Base-by-base conservation (phyloP, 257 asterid species). In the Petunia secreta region DNA sequence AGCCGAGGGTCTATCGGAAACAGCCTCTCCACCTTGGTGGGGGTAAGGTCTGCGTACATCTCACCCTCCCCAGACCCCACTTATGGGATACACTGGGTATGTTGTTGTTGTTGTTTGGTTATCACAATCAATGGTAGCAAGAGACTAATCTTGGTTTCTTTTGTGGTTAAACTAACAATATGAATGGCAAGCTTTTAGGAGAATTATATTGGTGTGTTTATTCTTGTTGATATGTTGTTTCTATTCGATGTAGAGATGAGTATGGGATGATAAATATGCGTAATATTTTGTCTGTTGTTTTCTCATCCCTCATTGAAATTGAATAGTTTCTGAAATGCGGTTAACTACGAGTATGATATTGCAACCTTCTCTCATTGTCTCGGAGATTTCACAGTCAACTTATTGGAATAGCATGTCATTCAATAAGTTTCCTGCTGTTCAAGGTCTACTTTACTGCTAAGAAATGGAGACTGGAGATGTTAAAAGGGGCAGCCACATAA, bases 301-400 rank as follows among this genome's bases (percentile, higher is more conserved):
- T 38, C 75, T 67, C 75, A 8, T 40, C 38, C 34, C 74, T 67
- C 43, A n/a, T 15, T 67, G n/a, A n/a, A n/a, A n/a, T n/a, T n/a
- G 39, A 43, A 64, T 63, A 25, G 8, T 37, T 37, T 63, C 14
- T 11, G 25, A 37, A 63, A 63, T 5, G 48, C 37, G 25, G 46
- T 44, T 38, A 63, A 63, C 46, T 9, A 63, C n/a, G n/a, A 63
- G 39, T 8, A 38, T 11, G 46, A 16, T 25, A 25, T 25, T 25
- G 2, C 48, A 37, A 37, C 11, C 43, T 62, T 36, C 71, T 63
- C 71, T 11, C 6, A 13, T 38, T 63, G n/a, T 63, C 37, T 36
- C 8, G 1, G 68, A 3, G 46, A 38, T 37, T 37, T 14, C 69
- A 16, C 38, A 2, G 16, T 63, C 69, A 2, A 38, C 2, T 10